These are phyloP conservation scores for Bruguiera gymnorhiza DNA, from an alignment of 345 rosid species.

Conservation along the genomic window DNA sequence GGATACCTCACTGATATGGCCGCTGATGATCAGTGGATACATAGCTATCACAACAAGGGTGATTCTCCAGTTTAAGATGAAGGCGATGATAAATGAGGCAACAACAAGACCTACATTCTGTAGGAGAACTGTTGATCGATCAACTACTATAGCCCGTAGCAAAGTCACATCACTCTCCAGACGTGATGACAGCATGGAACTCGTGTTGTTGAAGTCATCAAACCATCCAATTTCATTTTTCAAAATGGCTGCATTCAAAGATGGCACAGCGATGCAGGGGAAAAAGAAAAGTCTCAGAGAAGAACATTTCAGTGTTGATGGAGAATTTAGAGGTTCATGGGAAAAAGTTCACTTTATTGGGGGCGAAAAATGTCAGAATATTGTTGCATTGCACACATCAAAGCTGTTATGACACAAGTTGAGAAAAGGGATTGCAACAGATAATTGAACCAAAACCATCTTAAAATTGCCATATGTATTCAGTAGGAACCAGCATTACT, in stretches of 20 bases:
- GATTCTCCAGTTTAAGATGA: constrained; percentile 91
- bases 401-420: no score
- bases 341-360: no score
- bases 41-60: constrained; percentile 84
- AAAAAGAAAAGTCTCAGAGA: background rate
- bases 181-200: constrained; percentile 78
- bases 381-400: no score
- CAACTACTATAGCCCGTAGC: constrained; percentile 68
- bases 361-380: no score
- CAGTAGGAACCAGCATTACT: no score
- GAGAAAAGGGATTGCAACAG: no score
- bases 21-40: constrained; percentile 79
- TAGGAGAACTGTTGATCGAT: constrained; percentile 69
- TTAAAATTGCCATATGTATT: no score
- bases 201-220: constrained; percentile 72
- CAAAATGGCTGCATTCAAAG: constrained; percentile 58
- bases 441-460: no score
- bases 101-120: constrained; percentile 77
- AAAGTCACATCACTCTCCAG: constrained; percentile 84
- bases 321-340: no score
- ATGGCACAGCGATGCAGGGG: background rate
- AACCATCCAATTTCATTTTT: constrained; percentile 96
- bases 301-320: no score
- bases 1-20: constrained; percentile 93
- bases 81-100: constrained; percentile 70